These are phyloP conservation scores for Pleurotus citrinopileatus DNA, from an alignment of 768 basidiomycete genomes.

Conservation along the genomic window DNA sequence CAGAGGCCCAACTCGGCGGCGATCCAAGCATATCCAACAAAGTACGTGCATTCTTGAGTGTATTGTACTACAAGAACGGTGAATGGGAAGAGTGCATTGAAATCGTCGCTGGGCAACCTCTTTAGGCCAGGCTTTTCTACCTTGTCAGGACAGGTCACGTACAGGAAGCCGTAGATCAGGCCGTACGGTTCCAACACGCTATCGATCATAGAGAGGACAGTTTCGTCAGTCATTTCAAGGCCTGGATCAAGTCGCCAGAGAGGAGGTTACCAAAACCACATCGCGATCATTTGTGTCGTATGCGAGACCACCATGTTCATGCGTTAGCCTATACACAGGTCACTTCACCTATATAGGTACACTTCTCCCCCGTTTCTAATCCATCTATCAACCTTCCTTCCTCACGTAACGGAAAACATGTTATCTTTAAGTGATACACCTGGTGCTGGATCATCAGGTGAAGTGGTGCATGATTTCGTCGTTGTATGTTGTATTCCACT, in stretches of 20 bases:
- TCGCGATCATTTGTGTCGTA: slow-evolving; percentile 83
- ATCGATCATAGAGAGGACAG: slow-evolving; percentile 77
- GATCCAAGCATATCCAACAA: slow-evolving; percentile 89
- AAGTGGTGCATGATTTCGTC: too few relatives aligned
- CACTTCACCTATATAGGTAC: too few relatives aligned
- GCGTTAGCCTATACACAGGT: too few relatives aligned
- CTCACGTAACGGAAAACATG: too few relatives aligned
- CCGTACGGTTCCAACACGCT: slow-evolving; percentile 62
- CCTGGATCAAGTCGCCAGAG: slow-evolving; percentile 81
- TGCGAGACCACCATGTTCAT: too few relatives aligned
- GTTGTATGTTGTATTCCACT: too few relatives aligned
- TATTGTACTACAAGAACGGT: slow-evolving; percentile 73
- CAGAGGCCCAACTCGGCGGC: slow-evolving; percentile 86
- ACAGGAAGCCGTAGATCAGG: slow-evolving; percentile 78
- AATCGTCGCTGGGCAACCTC: slow-evolving; percentile 80
- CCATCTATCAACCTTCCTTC: too few relatives aligned
- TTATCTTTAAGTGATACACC: too few relatives aligned
- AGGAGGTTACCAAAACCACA: slow-evolving; percentile 77
- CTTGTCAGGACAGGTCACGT: slow-evolving; percentile 84
- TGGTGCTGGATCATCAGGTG: too few relatives aligned
- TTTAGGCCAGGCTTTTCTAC: slow-evolving; percentile 96
- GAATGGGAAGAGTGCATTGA: slow-evolving; percentile 91
- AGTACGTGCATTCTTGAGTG: slow-evolving; percentile 81
- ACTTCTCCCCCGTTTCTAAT: too few relatives aligned
- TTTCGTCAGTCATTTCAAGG: slow-evolving; percentile 79